phyloP scores from a whole-genome alignment of 305 asterid species.

The Solanum aculeatissimum region DNA sequence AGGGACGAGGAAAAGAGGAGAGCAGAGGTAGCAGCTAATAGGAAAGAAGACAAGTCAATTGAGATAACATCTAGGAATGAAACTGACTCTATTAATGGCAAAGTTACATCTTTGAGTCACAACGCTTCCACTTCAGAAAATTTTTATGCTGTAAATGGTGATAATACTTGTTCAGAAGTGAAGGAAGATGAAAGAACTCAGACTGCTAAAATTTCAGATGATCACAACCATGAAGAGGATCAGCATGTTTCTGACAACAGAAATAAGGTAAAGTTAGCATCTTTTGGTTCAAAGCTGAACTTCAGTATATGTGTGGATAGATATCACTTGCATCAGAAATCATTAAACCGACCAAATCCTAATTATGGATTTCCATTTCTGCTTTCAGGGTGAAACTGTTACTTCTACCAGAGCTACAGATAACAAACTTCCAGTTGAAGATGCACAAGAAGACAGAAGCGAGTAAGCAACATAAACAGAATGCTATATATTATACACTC shows the following conservation, averaged over 20 bases:
- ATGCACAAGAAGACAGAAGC: conserved; percentile 4
- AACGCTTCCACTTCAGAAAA: conserved; percentile 20
- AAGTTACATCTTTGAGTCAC: conserved; percentile 5
- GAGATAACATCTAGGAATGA: conserved; percentile 15
- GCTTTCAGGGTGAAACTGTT: conserved; percentile 31
- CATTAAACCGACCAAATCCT: neutral
- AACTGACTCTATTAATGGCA: conserved; percentile 2
- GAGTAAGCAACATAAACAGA: conserved; percentile 1
- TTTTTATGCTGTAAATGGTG: conserved; percentile 29
- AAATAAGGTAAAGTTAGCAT: conserved; percentile 36
- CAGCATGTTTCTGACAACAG: conserved; percentile 23
- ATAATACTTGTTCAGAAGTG: conserved; percentile 16
- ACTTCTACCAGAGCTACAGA: conserved; percentile 8
- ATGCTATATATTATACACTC: neutral
- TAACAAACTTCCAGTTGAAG: neutral
- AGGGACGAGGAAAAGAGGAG: conserved; percentile 57
- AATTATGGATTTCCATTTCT: neutral
- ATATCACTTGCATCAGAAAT: neutral
- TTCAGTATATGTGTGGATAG: neutral
- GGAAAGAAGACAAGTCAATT: conserved; percentile 9
- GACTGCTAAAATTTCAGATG: conserved; percentile 14
- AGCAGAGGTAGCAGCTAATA: conserved; percentile 28
- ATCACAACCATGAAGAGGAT: conserved; percentile 14
- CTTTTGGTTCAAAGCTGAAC: neutral
- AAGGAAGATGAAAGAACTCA: conserved; percentile 18